Conservation (phyloP, 352 stramenopile species). For the Halophytophthora batemanensis region DNA sequence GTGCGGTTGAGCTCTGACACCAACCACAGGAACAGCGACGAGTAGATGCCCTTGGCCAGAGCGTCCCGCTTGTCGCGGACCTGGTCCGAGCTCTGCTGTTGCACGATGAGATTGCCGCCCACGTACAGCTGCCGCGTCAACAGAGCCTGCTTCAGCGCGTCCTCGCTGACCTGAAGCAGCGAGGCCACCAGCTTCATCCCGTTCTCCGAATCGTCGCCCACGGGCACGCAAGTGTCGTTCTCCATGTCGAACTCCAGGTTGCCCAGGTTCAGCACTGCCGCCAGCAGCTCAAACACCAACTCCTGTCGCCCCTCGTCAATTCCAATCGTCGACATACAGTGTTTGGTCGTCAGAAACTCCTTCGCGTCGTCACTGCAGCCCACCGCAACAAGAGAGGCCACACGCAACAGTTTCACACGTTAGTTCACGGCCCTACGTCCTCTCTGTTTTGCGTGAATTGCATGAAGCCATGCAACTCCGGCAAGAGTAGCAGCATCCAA, state of each 20-base stretch:
- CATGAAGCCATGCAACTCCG: not conserved
- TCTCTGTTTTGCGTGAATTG: not conserved
- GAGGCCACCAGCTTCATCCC: conserved; percentile 65
- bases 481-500: conserved; percentile 4
- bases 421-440: too few relatives aligned
- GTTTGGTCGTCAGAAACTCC: conserved; percentile 81
- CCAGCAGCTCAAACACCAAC: conserved; percentile 84
- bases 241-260: conserved; percentile 86
- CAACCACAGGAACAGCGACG: conserved; percentile 89
- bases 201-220: conserved; percentile 41
- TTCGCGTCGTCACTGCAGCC: conserved; percentile 55
- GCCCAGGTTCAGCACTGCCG: conserved; percentile 83
- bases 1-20: conserved; percentile 89
- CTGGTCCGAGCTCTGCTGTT: conserved; percentile 86
- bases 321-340: conserved; percentile 87
- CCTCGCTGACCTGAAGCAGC: conserved; percentile 73
- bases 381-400: not conserved
- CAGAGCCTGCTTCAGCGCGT: conserved; percentile 69
- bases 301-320: conserved; percentile 78
- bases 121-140: conserved; percentile 85
- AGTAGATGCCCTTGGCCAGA: conserved; percentile 93
- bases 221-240: conserved; percentile 71
- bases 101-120: conserved; percentile 87
- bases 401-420: not conserved
- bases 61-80: conserved; percentile 87